A percentile compares a stretch with the other conserved stretches of the same genome.
phyloP scores from a whole-genome alignment of 2,329 filamentous ascomycete genomes.

The Fusarium albosuccineum region DNA sequence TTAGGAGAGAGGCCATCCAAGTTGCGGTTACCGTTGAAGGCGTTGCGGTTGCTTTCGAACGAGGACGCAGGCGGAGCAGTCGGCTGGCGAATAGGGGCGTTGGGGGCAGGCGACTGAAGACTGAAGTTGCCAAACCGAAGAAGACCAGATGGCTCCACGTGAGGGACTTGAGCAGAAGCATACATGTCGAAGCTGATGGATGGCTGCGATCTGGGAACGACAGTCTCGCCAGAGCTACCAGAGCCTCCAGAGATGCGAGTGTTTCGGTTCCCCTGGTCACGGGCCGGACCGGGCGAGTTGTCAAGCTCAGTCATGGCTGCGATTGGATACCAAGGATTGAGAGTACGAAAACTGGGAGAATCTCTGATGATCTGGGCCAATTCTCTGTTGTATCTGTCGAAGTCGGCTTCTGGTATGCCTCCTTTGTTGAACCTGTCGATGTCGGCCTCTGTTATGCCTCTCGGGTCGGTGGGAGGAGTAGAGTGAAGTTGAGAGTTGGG shows the following conservation, averaged over 20 bases:
- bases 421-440: not conserved
- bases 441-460: not conserved
- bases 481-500: conserved; percentile 2
- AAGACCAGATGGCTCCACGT: not conserved
- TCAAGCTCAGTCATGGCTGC: no score
- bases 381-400: no score
- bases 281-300: no score
- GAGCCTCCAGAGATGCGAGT: not conserved
- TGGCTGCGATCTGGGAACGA: not conserved
- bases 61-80: conserved; percentile 5
- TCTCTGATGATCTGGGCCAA: no score
- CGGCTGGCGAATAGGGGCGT: conserved; percentile 21
- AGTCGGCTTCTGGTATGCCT: not conserved
- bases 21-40: not conserved
- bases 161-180: not conserved
- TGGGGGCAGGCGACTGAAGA: conserved; percentile 1
- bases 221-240: not conserved
- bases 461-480: conserved; percentile 31
- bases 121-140: not conserved
- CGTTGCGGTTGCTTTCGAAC: no score
- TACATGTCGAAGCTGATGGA: not conserved
- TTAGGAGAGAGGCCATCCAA: conserved; percentile 18
- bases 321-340: no score
- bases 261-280: no score
- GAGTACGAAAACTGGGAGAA: no score